phyloP scores from a whole-genome alignment of 768 basidiomycete species.

The Calocybe gangraenosa region DNA sequence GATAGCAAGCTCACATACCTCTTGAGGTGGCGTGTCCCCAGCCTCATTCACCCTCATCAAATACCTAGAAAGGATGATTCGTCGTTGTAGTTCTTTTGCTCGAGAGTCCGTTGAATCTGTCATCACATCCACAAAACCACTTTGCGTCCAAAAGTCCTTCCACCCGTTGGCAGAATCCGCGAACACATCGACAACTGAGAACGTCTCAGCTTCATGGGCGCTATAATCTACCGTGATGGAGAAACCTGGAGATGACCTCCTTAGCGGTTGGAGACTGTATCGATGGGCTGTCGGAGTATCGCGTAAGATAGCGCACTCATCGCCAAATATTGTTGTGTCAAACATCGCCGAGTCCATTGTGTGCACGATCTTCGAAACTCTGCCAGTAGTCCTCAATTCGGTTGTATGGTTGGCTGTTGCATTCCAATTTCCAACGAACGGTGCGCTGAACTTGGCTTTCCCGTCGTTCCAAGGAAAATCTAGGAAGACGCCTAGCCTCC shows the following conservation, averaged over 20 bases:
- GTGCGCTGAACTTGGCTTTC: conserved; percentile 48
- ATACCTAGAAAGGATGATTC: conserved; percentile 54
- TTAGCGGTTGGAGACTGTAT: conserved; percentile 38
- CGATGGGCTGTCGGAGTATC: conserved; percentile 41
- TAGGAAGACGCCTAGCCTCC: conserved; percentile 43
- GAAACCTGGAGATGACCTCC: conserved; percentile 20
- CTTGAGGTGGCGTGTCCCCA: conserved; percentile 51
- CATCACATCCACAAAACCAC: conserved; percentile 49
- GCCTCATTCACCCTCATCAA: conserved; percentile 58
- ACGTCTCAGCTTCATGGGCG: conserved; percentile 7
- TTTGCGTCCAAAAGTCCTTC: conserved; percentile 43
- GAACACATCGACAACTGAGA: conserved; percentile 20
- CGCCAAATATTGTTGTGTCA: conserved; percentile 39
- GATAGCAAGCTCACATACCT: conserved; percentile 32
- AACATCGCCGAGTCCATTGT: conserved; percentile 35
- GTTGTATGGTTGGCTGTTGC: conserved; percentile 47
- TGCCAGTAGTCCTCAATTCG: conserved; percentile 19
- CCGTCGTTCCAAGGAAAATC: conserved; percentile 65
- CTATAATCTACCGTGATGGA: conserved; percentile 32
- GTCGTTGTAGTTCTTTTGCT: conserved; percentile 51
- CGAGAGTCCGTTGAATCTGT: conserved; percentile 45
- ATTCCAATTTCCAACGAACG: conserved; percentile 53
- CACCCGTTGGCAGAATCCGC: conserved; percentile 35
- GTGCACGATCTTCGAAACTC: conserved; percentile 38
- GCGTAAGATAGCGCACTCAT: conserved; percentile 33